Evolutionary conservation across 768 basidiomycete species (phyloP), one percentile per base, ranked within the genome.

Genomic region (Collybiopsis luxurians): DNA sequence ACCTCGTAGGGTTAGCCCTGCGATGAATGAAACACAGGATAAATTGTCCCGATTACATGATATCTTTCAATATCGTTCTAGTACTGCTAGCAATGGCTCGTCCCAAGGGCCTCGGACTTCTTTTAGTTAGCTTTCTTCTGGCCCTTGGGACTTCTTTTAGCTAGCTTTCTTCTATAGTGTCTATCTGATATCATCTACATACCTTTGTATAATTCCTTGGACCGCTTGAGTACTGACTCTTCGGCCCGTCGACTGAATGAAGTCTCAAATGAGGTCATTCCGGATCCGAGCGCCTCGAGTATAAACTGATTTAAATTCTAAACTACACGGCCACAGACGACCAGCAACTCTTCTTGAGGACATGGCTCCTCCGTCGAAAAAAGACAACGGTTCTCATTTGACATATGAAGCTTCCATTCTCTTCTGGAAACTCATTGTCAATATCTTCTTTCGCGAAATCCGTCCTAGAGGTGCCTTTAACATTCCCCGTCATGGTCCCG

Each of bases 401-500:
- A 62, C 71, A 54, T 95, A 94, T 67, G 89, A 94, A 67, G 76
- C 83, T 26, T 85, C 85, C 39, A 84, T 96, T 70, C 68, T 90
- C 46, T 92, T 96, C 73, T 96, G 91, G 92, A 76, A 89, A 56
- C 76, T 81, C 2, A 81, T 96, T 56, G 92, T 90, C 61, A 90
- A 90, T 73, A 86, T 98, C 63, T 98, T 98, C 80, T 98, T 98
- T 77, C 79, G 96, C 62, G 96, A 98, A 74, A 87, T 98, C 64
- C 82, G 96, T 57, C 92, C 95, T 3, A 79, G 96, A 70, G 92
- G 96, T 50, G 90, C 95, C 31, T 98, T 90, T 81, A 92, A 97
- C 69, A 92, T 98, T 58, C 96, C 96, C 24, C 80, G 80, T 56
- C 82, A 91, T 57, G 96, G 94, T 0, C 91, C 96, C 2, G 84